These are phyloP conservation scores for Hirsutella rhossiliensis DNA, from an alignment of 2,329 filamentous ascomycete genomes.

Conservation along the genomic window DNA sequence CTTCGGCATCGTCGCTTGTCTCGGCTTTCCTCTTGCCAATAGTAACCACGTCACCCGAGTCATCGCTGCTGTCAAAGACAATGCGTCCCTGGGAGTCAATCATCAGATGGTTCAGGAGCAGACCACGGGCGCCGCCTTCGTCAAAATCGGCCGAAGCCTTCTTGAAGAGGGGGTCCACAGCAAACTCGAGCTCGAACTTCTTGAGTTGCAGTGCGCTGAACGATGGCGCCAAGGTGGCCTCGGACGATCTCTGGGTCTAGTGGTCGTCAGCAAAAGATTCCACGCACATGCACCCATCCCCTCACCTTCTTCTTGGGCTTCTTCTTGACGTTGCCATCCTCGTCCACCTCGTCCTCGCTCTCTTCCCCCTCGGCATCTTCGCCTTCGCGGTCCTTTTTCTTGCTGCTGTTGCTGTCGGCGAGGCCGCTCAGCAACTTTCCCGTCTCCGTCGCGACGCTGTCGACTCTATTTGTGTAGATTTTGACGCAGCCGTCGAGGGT, in stretches of 20 bases:
- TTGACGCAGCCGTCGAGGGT: conserved; percentile 97
- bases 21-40: conserved; percentile 23
- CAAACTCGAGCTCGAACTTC: conserved; percentile 94
- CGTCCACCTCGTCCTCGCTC: conserved; percentile 49
- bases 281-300: background rate
- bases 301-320: conserved; percentile 65
- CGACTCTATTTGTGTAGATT: conserved; percentile 96
- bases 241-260: conserved; percentile 65
- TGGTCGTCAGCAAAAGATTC: background rate
- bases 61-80: conserved; percentile 96
- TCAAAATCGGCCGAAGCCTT: conserved; percentile 98
- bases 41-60: conserved; percentile 42
- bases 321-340: conserved; percentile 47
- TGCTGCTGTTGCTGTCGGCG: conserved; percentile 73
- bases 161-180: conserved; percentile 97
- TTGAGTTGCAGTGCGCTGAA: conserved; percentile 86
- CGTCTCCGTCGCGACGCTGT: conserved; percentile 95
- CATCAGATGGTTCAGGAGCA: conserved; percentile 90
- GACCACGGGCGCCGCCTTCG: conserved; percentile 89
- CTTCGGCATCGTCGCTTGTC: conserved; percentile 23
- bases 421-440: conserved; percentile 88
- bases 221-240: conserved; percentile 82
- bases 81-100: conserved; percentile 88
- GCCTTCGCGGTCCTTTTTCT: conserved; percentile 54
- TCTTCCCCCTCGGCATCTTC: conserved; percentile 58